Evolutionary conservation across 1,284 basidiomycete genomes (phyloP).

Genomic region (Puccinia hordei): DNA sequence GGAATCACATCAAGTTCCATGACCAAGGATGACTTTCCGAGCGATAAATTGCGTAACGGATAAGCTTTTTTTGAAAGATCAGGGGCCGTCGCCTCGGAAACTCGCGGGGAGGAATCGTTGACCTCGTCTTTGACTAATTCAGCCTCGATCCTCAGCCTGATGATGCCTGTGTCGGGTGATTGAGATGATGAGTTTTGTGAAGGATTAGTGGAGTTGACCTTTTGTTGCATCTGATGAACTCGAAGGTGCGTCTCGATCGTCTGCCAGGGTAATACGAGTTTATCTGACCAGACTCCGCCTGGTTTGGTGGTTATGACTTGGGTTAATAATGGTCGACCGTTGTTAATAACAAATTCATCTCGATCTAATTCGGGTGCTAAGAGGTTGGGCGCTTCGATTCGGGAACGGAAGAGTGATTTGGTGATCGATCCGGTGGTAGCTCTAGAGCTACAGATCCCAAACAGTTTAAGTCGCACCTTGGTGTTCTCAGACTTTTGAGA

Average conservation of each 20-base stretch:
- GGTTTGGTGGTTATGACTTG: constrained; percentile 40
- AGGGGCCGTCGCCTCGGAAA: neutral
- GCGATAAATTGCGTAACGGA: neutral
- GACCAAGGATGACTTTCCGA: constrained; percentile 9
- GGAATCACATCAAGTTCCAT: constrained; percentile 39
- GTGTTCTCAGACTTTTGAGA: constrained; percentile 21
- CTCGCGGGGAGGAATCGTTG: neutral
- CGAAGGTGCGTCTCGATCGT: constrained; percentile 39
- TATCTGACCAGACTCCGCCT: constrained; percentile 43
- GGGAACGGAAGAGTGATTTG: constrained; percentile 12
- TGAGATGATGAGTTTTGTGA: neutral
- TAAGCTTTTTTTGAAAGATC: neutral
- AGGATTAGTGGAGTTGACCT: neutral
- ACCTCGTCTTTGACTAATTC: constrained; percentile 24
- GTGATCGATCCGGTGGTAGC: neutral
- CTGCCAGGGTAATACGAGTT: constrained; percentile 39
- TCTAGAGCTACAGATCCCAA: constrained; percentile 39
- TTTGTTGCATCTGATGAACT: constrained; percentile 11
- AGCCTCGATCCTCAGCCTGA: constrained; percentile 31
- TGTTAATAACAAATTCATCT: constrained; percentile 26
- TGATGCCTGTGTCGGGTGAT: constrained; percentile 32
- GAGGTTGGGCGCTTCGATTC: neutral
- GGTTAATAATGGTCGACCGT: constrained; percentile 33
- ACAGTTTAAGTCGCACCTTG: constrained; percentile 33
- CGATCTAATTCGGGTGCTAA: neutral